Evolutionary conservation across 2,329 filamentous ascomycete genomes (phyloP).

Genomic region (Tympanopsis confertula): DNA sequence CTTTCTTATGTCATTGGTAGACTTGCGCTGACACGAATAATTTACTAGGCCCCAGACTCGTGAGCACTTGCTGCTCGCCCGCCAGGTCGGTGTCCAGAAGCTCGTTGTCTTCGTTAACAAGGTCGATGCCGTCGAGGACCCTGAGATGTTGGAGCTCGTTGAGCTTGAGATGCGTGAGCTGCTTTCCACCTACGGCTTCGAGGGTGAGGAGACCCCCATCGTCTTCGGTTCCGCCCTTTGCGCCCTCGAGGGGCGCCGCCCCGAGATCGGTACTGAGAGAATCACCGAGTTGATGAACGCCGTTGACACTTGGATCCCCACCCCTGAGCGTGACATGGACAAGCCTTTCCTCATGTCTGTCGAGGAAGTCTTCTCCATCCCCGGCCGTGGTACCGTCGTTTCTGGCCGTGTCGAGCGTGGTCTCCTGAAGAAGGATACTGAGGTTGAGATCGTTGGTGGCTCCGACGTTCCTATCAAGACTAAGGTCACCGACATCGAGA

Average conservation of each 20-base stretch:
- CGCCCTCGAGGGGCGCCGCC: constrained; percentile 74
- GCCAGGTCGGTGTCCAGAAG: constrained; percentile 95
- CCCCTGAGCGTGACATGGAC: constrained; percentile 82
- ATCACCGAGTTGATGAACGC: constrained; percentile 85
- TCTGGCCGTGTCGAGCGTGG: constrained; percentile 97
- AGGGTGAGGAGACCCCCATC: constrained; percentile 95
- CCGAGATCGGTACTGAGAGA: constrained; percentile 76
- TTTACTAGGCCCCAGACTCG: constrained; percentile 67
- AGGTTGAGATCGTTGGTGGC: constrained; percentile 92
- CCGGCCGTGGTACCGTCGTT: constrained; percentile 89
- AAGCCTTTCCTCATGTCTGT: constrained; percentile 99
- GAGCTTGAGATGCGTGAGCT: constrained; percentile 99
- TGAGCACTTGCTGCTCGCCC: constrained; percentile 93
- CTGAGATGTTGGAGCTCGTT: constrained; percentile 98
- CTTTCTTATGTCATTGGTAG: neutral
- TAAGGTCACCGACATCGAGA: constrained; percentile 99
- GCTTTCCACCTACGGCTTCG: constrained; percentile 83
- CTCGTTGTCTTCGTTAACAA: constrained; percentile 99
- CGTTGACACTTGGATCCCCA: constrained; percentile 94
- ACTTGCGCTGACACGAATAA: neutral
- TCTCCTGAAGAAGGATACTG: constrained; percentile 80
- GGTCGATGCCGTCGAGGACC: constrained; percentile 91
- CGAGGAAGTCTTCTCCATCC: constrained; percentile 83
- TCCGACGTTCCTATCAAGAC: constrained; percentile 76
- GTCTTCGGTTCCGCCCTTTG: constrained; percentile 94